phyloP scores from a whole-genome alignment of 2,329 filamentous ascomycete species.

The Aphanoascus verrucosus region DNA sequence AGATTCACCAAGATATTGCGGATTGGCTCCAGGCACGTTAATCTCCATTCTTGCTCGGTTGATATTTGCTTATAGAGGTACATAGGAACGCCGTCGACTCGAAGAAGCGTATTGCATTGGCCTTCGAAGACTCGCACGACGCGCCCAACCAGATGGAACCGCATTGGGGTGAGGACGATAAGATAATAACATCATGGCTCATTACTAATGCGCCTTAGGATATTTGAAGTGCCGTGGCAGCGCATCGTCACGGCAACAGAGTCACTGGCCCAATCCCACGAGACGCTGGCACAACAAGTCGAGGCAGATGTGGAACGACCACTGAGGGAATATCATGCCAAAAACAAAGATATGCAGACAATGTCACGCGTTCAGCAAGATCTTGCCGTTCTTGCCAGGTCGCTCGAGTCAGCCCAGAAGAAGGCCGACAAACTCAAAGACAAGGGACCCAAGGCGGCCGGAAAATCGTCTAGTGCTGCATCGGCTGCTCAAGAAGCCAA shows the following conservation, averaged over 20 bases:
- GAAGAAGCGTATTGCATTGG: constrained; percentile 82
- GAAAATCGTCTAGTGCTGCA: constrained; percentile 65
- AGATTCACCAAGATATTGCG: constrained; percentile 80
- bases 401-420: constrained; percentile 72
- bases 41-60: not conserved
- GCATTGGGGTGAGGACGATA: constrained; percentile 66
- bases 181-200: constrained; percentile 5
- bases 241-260: constrained; percentile 73
- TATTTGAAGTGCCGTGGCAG: constrained; percentile 85
- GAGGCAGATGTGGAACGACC: constrained; percentile 80
- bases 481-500: constrained; percentile 65
- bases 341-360: constrained; percentile 64
- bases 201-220: constrained; percentile 41
- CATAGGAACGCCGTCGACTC: constrained; percentile 78
- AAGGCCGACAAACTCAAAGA: constrained; percentile 73
- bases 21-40: constrained; percentile 82
- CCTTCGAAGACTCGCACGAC: constrained; percentile 67
- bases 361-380: constrained; percentile 76
- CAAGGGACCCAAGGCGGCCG: constrained; percentile 61
- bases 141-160: constrained; percentile 62
- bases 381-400: constrained; percentile 66
- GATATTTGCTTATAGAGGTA: not conserved
- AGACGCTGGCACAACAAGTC: constrained; percentile 67
- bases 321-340: constrained; percentile 61
- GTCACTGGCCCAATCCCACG: constrained; percentile 71